A percentile compares a stretch with the other conserved stretches of the same genome.
These are phyloP conservation scores for Coemansia sp. DNA, from an alignment of 192 early-diverging fungal species.

Conservation along the genomic window DNA sequence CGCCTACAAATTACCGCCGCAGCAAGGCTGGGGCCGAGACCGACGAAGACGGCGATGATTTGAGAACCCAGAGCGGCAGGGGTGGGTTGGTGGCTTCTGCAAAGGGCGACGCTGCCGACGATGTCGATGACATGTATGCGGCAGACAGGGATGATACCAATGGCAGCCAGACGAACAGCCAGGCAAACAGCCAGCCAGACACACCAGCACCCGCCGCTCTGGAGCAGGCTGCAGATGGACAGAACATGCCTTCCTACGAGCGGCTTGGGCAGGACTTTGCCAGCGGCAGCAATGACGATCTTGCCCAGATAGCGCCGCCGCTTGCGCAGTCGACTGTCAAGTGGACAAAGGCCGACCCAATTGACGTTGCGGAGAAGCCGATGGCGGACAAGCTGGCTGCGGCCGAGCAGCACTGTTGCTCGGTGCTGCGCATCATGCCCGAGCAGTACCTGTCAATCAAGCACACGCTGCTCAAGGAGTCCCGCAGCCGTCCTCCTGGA, in stretches of 20 bases:
- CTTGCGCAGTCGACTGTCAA: constrained; percentile 38
- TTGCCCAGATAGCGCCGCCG: constrained; percentile 33
- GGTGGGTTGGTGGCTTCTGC: not conserved
- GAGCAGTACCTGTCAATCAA: constrained; percentile 84
- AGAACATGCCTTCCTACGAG: constrained; percentile 46
- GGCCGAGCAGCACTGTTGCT: constrained; percentile 72
- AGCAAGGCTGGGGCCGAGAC: constrained; percentile 3
- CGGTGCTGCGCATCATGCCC: constrained; percentile 78
- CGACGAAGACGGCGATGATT: constrained; percentile 3
- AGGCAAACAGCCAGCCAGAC: not conserved
- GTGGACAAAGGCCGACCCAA: constrained; percentile 54
- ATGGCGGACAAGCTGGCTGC: constrained; percentile 41
- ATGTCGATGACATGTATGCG: not conserved
- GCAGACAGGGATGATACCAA: constrained; percentile 9
- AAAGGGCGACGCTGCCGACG: not conserved
- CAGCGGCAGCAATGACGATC: constrained; percentile 15
- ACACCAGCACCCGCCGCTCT: not conserved
- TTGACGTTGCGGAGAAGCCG: constrained; percentile 37
- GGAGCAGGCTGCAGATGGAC: constrained; percentile 11
- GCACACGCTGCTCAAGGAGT: constrained; percentile 68
- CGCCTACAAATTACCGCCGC: constrained; percentile 21
- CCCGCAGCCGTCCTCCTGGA: constrained; percentile 25
- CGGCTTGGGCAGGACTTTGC: constrained; percentile 29
- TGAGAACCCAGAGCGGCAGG: not conserved
- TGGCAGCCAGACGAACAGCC: constrained; percentile 6